phyloP scores from a whole-genome alignment of 805 yeast genomes.

The Candida vartiovaarae region DNA sequence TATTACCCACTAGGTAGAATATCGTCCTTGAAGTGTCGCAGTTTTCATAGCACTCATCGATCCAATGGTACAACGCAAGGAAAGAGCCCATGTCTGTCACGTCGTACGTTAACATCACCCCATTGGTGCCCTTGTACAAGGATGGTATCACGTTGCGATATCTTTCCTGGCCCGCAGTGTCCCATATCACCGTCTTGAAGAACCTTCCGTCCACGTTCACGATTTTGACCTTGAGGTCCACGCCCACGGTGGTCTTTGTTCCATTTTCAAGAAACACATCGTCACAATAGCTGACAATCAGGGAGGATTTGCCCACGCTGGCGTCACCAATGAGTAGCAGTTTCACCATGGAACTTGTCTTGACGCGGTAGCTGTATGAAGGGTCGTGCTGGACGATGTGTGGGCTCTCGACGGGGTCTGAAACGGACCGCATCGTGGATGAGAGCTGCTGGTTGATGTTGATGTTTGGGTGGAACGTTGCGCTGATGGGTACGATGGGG shows the following conservation, averaged over 20 bases:
- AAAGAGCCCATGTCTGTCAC: conserved; percentile 33
- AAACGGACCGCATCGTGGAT: conserved; percentile 7
- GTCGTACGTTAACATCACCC: conserved; percentile 38
- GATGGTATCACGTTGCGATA: conserved; percentile 40
- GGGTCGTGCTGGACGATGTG: conserved; percentile 16
- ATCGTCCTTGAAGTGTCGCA: conserved; percentile 26
- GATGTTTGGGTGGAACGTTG: conserved; percentile 17
- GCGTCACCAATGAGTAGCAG: conserved; percentile 38
- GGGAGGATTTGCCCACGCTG: conserved; percentile 42
- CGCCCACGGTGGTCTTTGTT: conserved; percentile 38
- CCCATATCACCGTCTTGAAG: conserved; percentile 41
- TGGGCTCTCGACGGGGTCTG: conserved; percentile 11
- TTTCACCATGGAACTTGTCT: conserved; percentile 26
- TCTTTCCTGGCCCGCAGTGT: conserved; percentile 46
- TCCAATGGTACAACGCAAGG: conserved; percentile 33
- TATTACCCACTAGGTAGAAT: conserved; percentile 40
- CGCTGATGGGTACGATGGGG: conserved; percentile 24
- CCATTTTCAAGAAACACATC: conserved; percentile 27
- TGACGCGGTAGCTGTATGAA: conserved; percentile 8
- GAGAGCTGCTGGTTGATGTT: conserved; percentile 19
- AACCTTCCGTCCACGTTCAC: conserved; percentile 36
- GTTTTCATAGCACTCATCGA: conserved; percentile 34
- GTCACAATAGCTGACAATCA: conserved; percentile 36
- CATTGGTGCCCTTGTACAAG: conserved; percentile 39
- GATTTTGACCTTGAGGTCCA: conserved; percentile 37